A percentile compares a stretch with the other conserved stretches of the same genome.
phyloP scores from a whole-genome alignment of 108 stramenopile species.

The Thalassiosira profunda region DNA sequence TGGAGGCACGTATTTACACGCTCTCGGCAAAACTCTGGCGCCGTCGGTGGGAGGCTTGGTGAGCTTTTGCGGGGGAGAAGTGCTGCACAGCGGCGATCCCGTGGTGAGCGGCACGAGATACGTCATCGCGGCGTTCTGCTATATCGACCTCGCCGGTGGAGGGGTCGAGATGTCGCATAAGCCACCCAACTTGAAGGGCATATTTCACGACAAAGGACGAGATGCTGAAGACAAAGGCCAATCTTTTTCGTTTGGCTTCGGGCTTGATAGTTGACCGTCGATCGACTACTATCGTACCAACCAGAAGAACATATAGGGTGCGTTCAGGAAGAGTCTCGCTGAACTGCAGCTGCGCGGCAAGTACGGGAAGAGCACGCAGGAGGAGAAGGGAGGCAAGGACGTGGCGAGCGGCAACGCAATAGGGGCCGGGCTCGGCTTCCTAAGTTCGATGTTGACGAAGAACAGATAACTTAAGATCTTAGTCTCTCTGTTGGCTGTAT shows the following conservation, averaged over 20 bases:
- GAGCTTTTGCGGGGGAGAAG: constrained; percentile 47
- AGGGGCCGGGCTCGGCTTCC: constrained; percentile 75
- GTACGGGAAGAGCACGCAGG: constrained; percentile 56
- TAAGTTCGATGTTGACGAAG: constrained; percentile 85
- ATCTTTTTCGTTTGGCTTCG: no score
- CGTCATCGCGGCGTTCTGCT: constrained; percentile 48
- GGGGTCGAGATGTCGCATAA: no score
- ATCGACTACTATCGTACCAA: no score
- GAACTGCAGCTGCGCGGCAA: constrained; percentile 83
- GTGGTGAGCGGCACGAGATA: constrained; percentile 46
- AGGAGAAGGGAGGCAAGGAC: constrained; percentile 45
- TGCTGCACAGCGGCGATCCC: constrained; percentile 55
- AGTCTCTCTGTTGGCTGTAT: not conserved
- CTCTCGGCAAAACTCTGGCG: constrained; percentile 27
- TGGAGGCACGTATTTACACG: constrained; percentile 87
- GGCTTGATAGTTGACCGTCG: no score
- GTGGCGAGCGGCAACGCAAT: constrained; percentile 65
- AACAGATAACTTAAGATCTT: constrained; percentile 37
- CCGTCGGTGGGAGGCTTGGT: constrained; percentile 44
- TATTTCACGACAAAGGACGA: no score
- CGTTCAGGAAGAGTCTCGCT: constrained; percentile 72
- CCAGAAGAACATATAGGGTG: no score
- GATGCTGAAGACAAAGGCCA: no score
- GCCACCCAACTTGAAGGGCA: no score
- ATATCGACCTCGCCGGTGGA: constrained; percentile 30